Percentiles rank a stretch among this genome's conserved stretches.
Conservation (phyloP, 1,284 basidiomycete species). For the Schizophyllum amplum region DNA sequence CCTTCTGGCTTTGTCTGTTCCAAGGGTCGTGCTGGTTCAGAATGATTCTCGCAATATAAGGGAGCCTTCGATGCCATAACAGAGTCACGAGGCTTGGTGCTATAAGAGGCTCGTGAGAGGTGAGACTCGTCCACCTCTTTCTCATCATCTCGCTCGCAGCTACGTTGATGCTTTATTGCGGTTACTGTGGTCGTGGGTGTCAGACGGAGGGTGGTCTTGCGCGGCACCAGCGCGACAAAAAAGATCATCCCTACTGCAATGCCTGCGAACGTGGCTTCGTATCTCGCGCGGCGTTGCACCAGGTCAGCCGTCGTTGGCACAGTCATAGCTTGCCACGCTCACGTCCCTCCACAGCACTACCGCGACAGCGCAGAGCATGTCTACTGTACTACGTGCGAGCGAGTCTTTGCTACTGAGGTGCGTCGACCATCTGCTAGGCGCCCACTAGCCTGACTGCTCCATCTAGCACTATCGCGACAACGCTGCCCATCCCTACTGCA, state of each 20-base stretch:
- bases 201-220: background rate
- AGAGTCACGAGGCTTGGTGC: too few species aligned
- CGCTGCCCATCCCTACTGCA: background rate
- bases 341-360: background rate
- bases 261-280: background rate
- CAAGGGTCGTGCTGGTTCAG: too few species aligned
- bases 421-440: background rate
- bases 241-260: background rate
- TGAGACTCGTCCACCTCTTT: background rate
- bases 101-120: too few species aligned
- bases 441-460: background rate
- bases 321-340: background rate
- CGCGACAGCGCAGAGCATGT: background rate
- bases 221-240: background rate
- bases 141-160: background rate
- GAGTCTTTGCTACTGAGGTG: background rate
- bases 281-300: background rate
- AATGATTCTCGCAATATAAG: too few species aligned
- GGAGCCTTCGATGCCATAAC: too few species aligned
- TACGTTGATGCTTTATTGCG: background rate
- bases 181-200: background rate
- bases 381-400: background rate
- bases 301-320: background rate
- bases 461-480: background rate
- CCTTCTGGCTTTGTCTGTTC: too few species aligned